phyloP scores from a whole-genome alignment of 73 alveolate species.

The Tetrahymena elliotti region DNA sequence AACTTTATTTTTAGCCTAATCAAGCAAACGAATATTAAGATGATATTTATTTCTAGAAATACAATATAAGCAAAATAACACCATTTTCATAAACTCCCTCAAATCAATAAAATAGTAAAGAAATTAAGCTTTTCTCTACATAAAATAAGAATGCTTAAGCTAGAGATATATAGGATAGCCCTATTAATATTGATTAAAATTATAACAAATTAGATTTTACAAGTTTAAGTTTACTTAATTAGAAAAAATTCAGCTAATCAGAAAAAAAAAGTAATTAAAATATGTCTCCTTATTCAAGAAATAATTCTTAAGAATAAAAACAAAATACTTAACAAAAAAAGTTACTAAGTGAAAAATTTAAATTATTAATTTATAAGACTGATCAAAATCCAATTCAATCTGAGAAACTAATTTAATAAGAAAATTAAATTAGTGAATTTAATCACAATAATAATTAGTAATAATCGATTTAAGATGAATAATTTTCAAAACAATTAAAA shows the following conservation, averaged over 20 bases:
- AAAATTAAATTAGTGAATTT: not conserved
- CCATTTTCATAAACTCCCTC: not conserved
- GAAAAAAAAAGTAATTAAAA: not conserved
- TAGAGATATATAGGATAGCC: not conserved
- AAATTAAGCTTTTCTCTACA: not conserved
- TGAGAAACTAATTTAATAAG: not conserved
- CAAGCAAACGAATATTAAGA: not conserved
- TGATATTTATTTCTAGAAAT: not conserved
- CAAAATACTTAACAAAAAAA: not conserved
- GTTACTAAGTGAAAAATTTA: not conserved
- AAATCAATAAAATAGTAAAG: not conserved
- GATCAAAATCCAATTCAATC: not conserved
- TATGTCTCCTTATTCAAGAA: not conserved
- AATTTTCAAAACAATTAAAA: too few relatives aligned
- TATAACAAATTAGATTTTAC: not conserved
- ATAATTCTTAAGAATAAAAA: not conserved
- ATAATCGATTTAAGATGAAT: not conserved
- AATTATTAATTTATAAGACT: not conserved
- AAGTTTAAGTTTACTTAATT: not conserved
- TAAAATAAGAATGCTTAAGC: not conserved
- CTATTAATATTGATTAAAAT: not conserved
- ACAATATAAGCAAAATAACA: not conserved
- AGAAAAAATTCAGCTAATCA: not conserved
- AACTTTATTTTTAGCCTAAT: not conserved
- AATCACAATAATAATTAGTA: too few relatives aligned